These are phyloP conservation scores for Aquilaria sinensis DNA, from an alignment of 345 rosid genomes.

Conservation along the genomic window DNA sequence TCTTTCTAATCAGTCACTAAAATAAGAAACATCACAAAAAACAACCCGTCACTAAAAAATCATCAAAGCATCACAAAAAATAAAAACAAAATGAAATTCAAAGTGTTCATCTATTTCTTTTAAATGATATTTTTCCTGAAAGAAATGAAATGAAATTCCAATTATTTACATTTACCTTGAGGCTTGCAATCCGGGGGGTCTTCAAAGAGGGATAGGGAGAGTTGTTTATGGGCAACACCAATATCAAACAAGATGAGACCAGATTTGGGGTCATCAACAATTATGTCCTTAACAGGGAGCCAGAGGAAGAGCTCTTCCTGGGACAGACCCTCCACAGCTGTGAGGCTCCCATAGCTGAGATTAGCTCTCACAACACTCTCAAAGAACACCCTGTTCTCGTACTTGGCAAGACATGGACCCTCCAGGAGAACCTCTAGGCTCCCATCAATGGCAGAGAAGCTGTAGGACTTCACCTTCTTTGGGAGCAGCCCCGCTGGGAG, in stretches of 20 bases:
- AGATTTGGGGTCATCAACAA: constrained; percentile 65
- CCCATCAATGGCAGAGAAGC: constrained; percentile 43
- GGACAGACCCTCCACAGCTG: constrained; percentile 65
- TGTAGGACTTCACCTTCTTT: constrained; percentile 63
- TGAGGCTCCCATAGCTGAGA: constrained; percentile 67
- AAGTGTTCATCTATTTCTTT: too few relatives aligned
- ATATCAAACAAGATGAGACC: constrained; percentile 90
- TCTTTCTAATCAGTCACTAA: not conserved
- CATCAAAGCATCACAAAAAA: not conserved
- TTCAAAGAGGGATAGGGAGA: constrained; percentile 82
- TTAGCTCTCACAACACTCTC: constrained; percentile 74
- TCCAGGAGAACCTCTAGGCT: constrained; percentile 65
- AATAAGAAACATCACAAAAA: not conserved
- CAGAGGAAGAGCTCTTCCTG: constrained; percentile 87
- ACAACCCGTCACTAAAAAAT: not conserved
- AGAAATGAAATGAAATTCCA: not conserved
- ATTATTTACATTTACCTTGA: constrained; percentile 27
- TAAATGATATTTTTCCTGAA: not conserved
- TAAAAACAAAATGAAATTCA: not conserved
- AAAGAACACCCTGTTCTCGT: constrained; percentile 57
- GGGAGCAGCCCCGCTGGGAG: constrained; percentile 85
- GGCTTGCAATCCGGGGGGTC: constrained; percentile 72
- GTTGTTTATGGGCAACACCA: constrained; percentile 78
- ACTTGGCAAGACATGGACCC: constrained; percentile 70
- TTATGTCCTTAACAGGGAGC: constrained; percentile 80